phyloP scores from a whole-genome alignment of 2,329 filamentous ascomycete species.

The Penicillium janthinellum region DNA sequence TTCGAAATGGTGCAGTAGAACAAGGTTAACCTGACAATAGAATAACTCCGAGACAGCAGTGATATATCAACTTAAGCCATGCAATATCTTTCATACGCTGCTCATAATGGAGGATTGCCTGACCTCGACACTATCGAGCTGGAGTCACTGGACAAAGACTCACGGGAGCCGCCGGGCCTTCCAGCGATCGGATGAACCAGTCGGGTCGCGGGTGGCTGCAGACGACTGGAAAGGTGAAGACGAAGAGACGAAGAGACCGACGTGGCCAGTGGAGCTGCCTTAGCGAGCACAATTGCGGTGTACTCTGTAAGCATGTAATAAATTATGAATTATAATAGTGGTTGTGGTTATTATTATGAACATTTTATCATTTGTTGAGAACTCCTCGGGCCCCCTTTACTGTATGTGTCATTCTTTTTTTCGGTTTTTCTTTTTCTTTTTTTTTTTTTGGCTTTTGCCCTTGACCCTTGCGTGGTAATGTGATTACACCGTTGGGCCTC shows the following conservation, averaged over 20 bases:
- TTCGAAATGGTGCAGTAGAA: not conserved
- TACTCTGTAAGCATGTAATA: not conserved
- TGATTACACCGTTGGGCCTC: not conserved
- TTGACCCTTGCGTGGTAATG: not conserved
- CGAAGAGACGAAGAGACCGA: slow-evolving; percentile 16
- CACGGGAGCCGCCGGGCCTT: slow-evolving; percentile 9
- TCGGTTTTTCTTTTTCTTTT: too few relatives aligned
- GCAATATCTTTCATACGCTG: not conserved
- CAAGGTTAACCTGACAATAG: not conserved
- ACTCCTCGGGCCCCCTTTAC: not conserved
- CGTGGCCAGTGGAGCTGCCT: slow-evolving; percentile 24
- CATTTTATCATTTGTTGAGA: not conserved
- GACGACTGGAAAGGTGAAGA: slow-evolving; percentile 20
- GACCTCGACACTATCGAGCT: not conserved
- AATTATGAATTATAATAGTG: not conserved
- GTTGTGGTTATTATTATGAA: not conserved
- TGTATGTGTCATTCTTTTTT: too few relatives aligned
- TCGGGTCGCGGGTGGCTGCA: slow-evolving; percentile 52
- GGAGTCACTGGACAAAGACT: not conserved
- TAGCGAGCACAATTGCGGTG: slow-evolving; percentile 25
- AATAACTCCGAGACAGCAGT: not conserved
- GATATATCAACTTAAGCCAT: not conserved
- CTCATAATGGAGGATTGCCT: not conserved
- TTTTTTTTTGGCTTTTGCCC: not conserved
- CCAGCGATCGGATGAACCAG: slow-evolving; percentile 9